phyloP scores from a whole-genome alignment of 768 basidiomycete genomes.

The Lactarius evosmus region DNA sequence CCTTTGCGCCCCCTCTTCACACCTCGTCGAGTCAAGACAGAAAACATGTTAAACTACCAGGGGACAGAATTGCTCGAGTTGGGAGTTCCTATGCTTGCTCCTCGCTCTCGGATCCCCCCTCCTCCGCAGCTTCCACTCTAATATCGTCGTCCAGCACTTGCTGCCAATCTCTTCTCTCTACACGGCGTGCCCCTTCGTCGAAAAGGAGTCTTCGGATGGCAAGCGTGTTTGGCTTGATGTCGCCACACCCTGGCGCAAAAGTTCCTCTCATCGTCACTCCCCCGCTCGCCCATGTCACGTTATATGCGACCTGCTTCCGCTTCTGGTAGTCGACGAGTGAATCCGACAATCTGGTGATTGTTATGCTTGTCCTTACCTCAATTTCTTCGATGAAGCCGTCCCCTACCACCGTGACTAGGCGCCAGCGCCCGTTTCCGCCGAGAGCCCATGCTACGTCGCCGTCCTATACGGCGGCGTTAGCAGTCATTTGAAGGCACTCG shows the following conservation, averaged over 20 bases:
- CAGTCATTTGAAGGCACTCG: no score
- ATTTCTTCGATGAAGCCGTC: slow-evolving; percentile 16
- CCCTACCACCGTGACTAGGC: slow-evolving; percentile 18
- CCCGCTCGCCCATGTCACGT: slow-evolving; percentile 13
- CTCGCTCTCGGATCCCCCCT: background rate
- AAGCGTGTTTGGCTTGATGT: slow-evolving; percentile 20
- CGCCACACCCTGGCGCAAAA: slow-evolving; percentile 17
- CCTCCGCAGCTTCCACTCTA: background rate
- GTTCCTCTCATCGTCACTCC: slow-evolving; percentile 15
- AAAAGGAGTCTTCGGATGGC: slow-evolving; percentile 14
- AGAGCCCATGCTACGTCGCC: slow-evolving; percentile 18
- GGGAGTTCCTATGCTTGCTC: background rate
- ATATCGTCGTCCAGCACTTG: background rate
- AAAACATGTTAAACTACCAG: background rate
- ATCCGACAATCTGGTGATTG: background rate
- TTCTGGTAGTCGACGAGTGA: slow-evolving; percentile 3
- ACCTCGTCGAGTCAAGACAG: background rate
- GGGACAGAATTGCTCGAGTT: background rate
- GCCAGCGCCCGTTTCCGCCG: slow-evolving; percentile 20
- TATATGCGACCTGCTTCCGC: slow-evolving; percentile 18
- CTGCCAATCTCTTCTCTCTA: slow-evolving; percentile 14
- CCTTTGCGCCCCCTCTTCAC: background rate
- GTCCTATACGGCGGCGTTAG: slow-evolving; percentile 9
- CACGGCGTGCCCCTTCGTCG: slow-evolving; percentile 10
- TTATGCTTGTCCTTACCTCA: slow-evolving; percentile 1